These are phyloP conservation scores for Umbilicus rupestris DNA, from an alignment of 164 flowering plant species.

Conservation along the genomic window DNA sequence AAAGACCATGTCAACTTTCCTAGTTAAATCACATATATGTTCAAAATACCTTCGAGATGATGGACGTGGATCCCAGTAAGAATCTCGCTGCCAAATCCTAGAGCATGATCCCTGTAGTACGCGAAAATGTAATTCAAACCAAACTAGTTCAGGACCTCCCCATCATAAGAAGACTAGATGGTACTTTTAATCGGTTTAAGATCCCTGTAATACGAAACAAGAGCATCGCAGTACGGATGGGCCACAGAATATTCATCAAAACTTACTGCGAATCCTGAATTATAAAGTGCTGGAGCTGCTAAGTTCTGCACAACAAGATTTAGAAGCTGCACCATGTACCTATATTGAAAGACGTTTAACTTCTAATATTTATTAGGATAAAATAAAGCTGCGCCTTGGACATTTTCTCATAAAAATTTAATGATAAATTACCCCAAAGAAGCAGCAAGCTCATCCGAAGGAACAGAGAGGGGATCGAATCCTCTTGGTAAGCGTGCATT, in stretches of 20 bases:
- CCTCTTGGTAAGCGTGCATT: constrained; percentile 89
- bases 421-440: constrained; percentile 82
- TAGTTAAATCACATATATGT: constrained; percentile 1
- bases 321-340: constrained; percentile 92
- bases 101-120: constrained; percentile 83
- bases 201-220: background rate
- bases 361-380: background rate
- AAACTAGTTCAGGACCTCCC: background rate
- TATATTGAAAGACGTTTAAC: constrained; percentile 20
- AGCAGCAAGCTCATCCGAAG: constrained; percentile 86
- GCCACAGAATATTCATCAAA: background rate
- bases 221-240: background rate
- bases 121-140: background rate
- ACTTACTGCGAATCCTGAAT: constrained; percentile 89
- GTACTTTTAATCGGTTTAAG: background rate
- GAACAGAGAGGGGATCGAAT: constrained; percentile 93
- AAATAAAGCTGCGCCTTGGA: no score
- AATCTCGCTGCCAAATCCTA: constrained; percentile 91
- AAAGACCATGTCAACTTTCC: background rate
- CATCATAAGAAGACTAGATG: background rate
- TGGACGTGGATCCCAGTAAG: constrained; percentile 92
- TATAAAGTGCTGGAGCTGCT: constrained; percentile 89
- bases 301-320: constrained; percentile 65
- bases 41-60: constrained; percentile 71
- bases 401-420: no score